A percentile compares a stretch with the other conserved stretches of the same genome.
Conservation (phyloP, 164 flowering plant species). For the Vitis cinerea region DNA sequence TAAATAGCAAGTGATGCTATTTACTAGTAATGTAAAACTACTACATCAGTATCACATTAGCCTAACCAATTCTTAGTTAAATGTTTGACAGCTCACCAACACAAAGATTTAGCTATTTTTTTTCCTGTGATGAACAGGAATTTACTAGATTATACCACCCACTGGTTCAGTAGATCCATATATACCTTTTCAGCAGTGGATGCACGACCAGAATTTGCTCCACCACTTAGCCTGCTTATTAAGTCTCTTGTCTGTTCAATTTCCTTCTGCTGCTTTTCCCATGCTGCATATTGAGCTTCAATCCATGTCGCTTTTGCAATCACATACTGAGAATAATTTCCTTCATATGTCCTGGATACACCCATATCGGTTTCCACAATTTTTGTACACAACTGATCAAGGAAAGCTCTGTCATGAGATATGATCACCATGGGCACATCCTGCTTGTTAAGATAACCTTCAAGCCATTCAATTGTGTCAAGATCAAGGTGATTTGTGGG, state of each 20-base stretch:
- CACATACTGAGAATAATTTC: constrained; percentile 87
- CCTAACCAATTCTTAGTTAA: not conserved
- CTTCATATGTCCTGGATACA: constrained; percentile 80
- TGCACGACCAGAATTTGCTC: constrained; percentile 96
- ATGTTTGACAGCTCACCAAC: too few relatives aligned
- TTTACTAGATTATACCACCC: not conserved
- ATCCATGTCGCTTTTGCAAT: constrained; percentile 81
- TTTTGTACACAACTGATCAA: constrained; percentile 94
- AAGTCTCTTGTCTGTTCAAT: constrained; percentile 78
- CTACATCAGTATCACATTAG: not conserved
- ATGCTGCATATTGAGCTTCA: constrained; percentile 86
- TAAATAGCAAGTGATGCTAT: not conserved
- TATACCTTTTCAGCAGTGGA: constrained; percentile 95
- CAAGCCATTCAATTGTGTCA: constrained; percentile 98
- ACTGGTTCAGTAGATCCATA: not conserved
- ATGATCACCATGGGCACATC: constrained; percentile 96
- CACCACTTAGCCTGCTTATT: constrained; percentile 80
- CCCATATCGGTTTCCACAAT: constrained; percentile 99
- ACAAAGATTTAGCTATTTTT: not conserved
- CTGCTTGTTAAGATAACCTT: constrained; percentile 82
- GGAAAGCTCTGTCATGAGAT: constrained; percentile 99
- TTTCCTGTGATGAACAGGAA: not conserved
- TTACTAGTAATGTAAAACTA: not conserved
- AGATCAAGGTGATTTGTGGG: constrained; percentile 99
- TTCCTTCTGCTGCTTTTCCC: constrained; percentile 99